Evolutionary conservation across 2,329 filamentous ascomycete genomes (phyloP).

Genomic region (Aspergillus ibericus): DNA sequence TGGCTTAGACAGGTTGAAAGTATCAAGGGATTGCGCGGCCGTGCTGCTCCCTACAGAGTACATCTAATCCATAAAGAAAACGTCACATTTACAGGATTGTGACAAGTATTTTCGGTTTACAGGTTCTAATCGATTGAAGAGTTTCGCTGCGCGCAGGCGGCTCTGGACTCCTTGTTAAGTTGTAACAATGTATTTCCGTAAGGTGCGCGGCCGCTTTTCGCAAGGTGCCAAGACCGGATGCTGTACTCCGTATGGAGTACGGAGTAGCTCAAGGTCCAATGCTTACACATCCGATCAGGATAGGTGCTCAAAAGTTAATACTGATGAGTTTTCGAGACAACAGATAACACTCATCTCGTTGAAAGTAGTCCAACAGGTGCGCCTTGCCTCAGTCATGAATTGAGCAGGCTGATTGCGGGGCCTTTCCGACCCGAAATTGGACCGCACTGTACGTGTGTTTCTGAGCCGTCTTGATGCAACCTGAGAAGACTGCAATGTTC

Average conservation of each 20-base stretch:
- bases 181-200: too few relatives aligned
- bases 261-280: background rate
- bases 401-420: constrained; percentile 5
- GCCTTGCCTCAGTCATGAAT: constrained; percentile 12
- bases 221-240: background rate
- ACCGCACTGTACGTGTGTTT: constrained; percentile 12
- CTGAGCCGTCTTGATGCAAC: constrained; percentile 8
- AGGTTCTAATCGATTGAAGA: too few relatives aligned
- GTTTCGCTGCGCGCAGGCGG: too few relatives aligned
- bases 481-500: constrained; percentile 13
- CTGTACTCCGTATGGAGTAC: background rate
- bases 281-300: background rate
- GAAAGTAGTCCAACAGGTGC: background rate
- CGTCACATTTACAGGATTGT: too few relatives aligned
- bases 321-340: background rate
- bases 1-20: too few relatives aligned
- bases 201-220: background rate
- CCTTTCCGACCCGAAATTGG: constrained; percentile 1
- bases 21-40: too few relatives aligned
- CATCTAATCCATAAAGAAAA: too few relatives aligned
- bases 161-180: too few relatives aligned
- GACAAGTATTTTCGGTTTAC: too few relatives aligned
- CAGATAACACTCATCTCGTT: background rate
- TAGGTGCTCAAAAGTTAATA: background rate
- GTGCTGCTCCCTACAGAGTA: background rate